Percentiles rank a stretch among this genome's conserved stretches.
Evolutionary conservation across 1,139 yeast genomes (phyloP).

Genomic region (Debaryomyces udenii): DNA sequence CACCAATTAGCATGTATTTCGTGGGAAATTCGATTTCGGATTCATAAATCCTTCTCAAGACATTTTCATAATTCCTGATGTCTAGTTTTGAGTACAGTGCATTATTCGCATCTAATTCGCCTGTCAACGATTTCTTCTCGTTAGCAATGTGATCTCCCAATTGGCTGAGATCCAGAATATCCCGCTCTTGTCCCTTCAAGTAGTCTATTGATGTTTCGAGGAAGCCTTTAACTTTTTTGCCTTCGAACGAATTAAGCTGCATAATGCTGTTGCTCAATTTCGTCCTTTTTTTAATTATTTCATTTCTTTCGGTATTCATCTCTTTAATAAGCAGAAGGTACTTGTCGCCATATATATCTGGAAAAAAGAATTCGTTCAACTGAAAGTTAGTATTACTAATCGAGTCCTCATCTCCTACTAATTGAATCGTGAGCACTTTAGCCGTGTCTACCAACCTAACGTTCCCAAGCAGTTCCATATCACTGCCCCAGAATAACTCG

Average conservation of each 20-base stretch:
- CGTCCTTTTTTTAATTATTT: slow-evolving; percentile 20
- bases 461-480: slow-evolving; percentile 32
- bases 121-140: slow-evolving; percentile 21
- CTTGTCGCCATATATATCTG: slow-evolving; percentile 32
- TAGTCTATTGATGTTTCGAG: slow-evolving; percentile 25
- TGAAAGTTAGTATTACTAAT: slow-evolving; percentile 21
- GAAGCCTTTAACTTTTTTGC: slow-evolving; percentile 33
- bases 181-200: slow-evolving; percentile 18
- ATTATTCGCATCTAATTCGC: slow-evolving; percentile 22
- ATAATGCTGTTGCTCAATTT: slow-evolving; percentile 27
- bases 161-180: slow-evolving; percentile 26
- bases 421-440: slow-evolving; percentile 37
- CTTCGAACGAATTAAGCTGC: slow-evolving; percentile 39
- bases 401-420: slow-evolving; percentile 31
- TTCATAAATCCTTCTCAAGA: slow-evolving; percentile 19
- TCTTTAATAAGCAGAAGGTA: slow-evolving; percentile 22
- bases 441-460: slow-evolving; percentile 33
- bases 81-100: slow-evolving; percentile 25
- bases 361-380: slow-evolving; percentile 34
- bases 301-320: slow-evolving; percentile 23
- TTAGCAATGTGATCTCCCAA: slow-evolving; percentile 23
- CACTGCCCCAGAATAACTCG: slow-evolving; percentile 41
- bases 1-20: slow-evolving; percentile 30
- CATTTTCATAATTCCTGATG: slow-evolving; percentile 25
- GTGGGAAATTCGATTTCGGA: slow-evolving; percentile 18